Evolutionary conservation across 768 basidiomycete genomes (phyloP).

Genomic region (Cystobasidium ongulense): DNA sequence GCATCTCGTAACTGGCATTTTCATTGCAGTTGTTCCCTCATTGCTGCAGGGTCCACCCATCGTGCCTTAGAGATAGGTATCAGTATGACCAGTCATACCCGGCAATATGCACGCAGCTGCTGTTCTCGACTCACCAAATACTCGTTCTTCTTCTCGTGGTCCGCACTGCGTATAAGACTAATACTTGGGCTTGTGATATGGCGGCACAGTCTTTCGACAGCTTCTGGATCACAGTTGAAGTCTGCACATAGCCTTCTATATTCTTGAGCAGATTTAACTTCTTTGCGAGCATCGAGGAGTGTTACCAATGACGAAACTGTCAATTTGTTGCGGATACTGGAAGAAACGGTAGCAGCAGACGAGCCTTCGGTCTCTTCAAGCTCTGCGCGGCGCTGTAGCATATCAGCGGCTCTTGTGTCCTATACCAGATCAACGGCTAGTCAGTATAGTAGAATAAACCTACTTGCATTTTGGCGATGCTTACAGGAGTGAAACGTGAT

Average conservation of each 20-base stretch:
- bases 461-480: not conserved
- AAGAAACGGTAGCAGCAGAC: not conserved
- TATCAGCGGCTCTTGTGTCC: conserved; percentile 2
- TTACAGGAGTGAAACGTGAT: conserved; percentile 11
- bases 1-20: not conserved
- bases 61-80: conserved; percentile 1
- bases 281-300: conserved; percentile 19
- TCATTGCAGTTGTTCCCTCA: not conserved
- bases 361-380: conserved; percentile 22
- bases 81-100: not conserved
- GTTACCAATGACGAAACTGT: not conserved
- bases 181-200: not conserved
- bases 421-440: not conserved
- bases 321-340: not conserved
- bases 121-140: conserved; percentile 14
- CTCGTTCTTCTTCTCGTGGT: conserved; percentile 24
- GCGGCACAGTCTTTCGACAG: not conserved
- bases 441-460: not conserved
- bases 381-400: conserved; percentile 20
- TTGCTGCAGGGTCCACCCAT: conserved; percentile 19
- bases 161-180: not conserved
- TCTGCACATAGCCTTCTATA: conserved; percentile 2
- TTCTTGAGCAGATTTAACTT: not conserved
- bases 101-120: not conserved
- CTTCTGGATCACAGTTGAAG: conserved; percentile 21